phyloP scores from a whole-genome alignment of 164 flowering plant genomes.

The Berberis thunbergii region DNA sequence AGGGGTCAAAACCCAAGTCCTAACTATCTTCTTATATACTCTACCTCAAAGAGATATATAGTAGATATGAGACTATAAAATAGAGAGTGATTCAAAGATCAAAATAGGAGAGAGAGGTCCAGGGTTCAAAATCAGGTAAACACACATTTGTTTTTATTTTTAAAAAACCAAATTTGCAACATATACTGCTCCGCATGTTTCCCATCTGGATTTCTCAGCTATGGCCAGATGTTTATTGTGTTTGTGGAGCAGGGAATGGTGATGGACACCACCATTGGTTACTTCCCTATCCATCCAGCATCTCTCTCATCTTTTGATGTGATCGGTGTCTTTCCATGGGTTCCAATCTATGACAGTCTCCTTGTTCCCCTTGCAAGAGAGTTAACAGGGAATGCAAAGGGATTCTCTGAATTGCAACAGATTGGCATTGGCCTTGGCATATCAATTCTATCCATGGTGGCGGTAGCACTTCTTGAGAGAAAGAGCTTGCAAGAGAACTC shows the following conservation, averaged over 20 bases:
- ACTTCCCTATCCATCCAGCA: conserved; percentile 7
- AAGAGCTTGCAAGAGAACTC: conserved; percentile 10
- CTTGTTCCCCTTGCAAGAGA: conserved; percentile 10
- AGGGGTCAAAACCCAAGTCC: no score
- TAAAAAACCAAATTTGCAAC: no score
- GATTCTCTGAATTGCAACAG: conserved; percentile 12
- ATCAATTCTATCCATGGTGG: conserved; percentile 7
- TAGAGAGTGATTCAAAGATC: no score
- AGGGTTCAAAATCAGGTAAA: no score
- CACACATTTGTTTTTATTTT: no score
- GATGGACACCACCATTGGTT: conserved; percentile 18
- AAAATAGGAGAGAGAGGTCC: no score
- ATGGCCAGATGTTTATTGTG: conserved; percentile 7
- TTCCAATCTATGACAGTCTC: conserved; percentile 15
- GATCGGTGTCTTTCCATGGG: background rate
- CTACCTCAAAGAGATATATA: no score
- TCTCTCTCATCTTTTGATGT: conserved; percentile 12
- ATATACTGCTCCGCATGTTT: conserved; percentile 5
- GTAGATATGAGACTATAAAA: no score
- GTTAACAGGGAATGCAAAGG: conserved; percentile 8
- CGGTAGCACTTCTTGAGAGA: conserved; percentile 15
- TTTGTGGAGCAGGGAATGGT: conserved; percentile 14
- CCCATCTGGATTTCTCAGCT: conserved; percentile 16
- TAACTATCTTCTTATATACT: no score
- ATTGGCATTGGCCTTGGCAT: conserved; percentile 18